Evolutionary conservation across 1,139 yeast species (phyloP).

Genomic region (Yamadazyma taylorii): DNA sequence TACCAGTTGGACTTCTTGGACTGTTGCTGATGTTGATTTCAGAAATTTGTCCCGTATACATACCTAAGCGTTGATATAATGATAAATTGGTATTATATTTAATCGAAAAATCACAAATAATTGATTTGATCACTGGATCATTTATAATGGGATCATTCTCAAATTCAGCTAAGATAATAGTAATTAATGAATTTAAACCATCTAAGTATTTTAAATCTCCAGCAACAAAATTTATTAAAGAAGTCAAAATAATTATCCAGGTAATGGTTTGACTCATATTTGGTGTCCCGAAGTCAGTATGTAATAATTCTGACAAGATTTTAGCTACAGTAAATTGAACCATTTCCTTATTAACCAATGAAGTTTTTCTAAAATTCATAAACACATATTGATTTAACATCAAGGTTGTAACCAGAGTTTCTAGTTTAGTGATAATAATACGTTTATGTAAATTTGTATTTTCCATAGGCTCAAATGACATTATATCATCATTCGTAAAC

Average conservation of each 20-base stretch:
- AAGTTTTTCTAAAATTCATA: neutral
- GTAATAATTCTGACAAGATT: neutral
- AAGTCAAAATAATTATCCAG: conserved; percentile 1
- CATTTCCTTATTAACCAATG: neutral
- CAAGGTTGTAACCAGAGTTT: conserved; percentile 2
- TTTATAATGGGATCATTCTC: conserved; percentile 6
- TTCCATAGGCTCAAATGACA: neutral
- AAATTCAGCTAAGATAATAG: conserved; percentile 2
- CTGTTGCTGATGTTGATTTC: too few relatives aligned
- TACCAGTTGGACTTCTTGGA: too few relatives aligned
- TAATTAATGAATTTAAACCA: conserved; percentile 3
- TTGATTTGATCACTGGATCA: conserved; percentile 19
- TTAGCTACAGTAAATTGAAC: neutral
- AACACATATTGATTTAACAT: conserved; percentile 6
- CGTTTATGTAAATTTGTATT: neutral
- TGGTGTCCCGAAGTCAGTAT: neutral
- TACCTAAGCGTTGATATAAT: conserved; percentile 1
- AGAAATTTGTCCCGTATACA: conserved; percentile 2
- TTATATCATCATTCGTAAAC: conserved; percentile 9
- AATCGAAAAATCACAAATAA: conserved; percentile 4
- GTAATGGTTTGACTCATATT: neutral
- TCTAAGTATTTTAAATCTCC: conserved; percentile 6
- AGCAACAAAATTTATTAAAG: neutral
- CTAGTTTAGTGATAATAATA: conserved; percentile 3
- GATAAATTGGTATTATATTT: neutral